Conservation (phyloP, 768 basidiomycete genomes). For the Lepiota venenata region DNA sequence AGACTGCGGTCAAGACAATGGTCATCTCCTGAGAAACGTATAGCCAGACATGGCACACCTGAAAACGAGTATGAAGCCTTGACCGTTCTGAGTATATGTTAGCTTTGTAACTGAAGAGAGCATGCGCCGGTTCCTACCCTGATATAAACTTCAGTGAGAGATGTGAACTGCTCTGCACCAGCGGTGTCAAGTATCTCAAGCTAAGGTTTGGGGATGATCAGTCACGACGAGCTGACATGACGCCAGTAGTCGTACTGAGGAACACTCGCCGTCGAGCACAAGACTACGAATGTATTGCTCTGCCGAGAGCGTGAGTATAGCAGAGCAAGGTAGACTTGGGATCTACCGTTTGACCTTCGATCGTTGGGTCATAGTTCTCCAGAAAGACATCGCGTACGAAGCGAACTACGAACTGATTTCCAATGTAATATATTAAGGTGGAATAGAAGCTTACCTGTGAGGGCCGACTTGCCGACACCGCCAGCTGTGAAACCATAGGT, state of each 20-base stretch:
- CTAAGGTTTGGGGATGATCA: conserved; percentile 30
- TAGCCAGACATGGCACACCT: conserved; percentile 38
- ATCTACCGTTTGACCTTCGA: conserved; percentile 55
- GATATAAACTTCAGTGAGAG: conserved; percentile 79
- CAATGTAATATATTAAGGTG: not conserved
- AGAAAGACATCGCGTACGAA: conserved; percentile 73
- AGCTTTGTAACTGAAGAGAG: not conserved
- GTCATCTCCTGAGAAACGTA: not conserved
- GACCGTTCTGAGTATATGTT: conserved; percentile 44
- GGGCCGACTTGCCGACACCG: conserved; percentile 85
- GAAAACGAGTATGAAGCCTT: conserved; percentile 83
- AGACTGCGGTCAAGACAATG: conserved; percentile 41
- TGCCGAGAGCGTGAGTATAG: conserved; percentile 25
- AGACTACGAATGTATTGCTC: conserved; percentile 70
- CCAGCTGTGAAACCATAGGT: conserved; percentile 48
- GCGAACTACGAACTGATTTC: conserved; percentile 40
- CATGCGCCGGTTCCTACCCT: conserved; percentile 42
- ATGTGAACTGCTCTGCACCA: conserved; percentile 83
- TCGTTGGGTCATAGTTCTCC: conserved; percentile 80
- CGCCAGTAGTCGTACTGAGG: conserved; percentile 44
- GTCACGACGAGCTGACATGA: not conserved
- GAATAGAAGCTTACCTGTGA: conserved; percentile 45
- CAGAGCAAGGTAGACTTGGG: not conserved
- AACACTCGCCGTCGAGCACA: conserved; percentile 61
- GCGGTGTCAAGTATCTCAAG: conserved; percentile 83